phyloP scores from a whole-genome alignment of 169 alveolate species.

The Blepharisma undulans region DNA sequence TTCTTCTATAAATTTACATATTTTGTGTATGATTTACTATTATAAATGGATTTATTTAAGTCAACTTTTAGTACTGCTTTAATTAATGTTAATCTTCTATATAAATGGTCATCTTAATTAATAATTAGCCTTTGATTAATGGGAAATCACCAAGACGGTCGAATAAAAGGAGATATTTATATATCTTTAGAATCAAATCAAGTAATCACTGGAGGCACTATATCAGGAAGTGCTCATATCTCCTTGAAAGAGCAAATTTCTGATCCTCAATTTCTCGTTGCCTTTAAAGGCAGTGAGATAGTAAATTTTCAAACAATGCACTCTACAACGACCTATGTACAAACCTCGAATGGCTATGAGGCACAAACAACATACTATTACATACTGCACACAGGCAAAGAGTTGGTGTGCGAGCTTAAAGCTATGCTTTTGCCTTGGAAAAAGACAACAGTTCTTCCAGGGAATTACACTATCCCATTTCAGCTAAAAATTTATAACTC shows the following conservation, averaged over 20 bases:
- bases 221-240: not conserved
- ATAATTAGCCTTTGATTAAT: too few species aligned
- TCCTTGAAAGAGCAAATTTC: not conserved
- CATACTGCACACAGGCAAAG: too few species aligned
- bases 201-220: not conserved
- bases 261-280: not conserved
- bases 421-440: too few species aligned
- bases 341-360: not conserved
- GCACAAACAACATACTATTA: too few species aligned
- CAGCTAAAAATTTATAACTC: too few species aligned
- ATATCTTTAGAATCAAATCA: not conserved
- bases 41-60: too few species aligned
- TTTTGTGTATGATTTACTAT: too few species aligned
- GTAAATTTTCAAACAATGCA: not conserved
- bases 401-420: too few species aligned
- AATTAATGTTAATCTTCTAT: not conserved
- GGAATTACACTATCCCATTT: too few species aligned
- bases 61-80: too few species aligned
- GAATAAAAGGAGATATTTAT: not conserved
- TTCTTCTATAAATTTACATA: not conserved
- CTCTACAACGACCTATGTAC: too few species aligned
- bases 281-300: not conserved
- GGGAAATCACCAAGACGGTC: not conserved
- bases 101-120: not conserved
- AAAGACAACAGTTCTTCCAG: too few species aligned